phyloP scores from a whole-genome alignment of 2,329 filamentous ascomycete genomes.

The Fusarium kyushuense region DNA sequence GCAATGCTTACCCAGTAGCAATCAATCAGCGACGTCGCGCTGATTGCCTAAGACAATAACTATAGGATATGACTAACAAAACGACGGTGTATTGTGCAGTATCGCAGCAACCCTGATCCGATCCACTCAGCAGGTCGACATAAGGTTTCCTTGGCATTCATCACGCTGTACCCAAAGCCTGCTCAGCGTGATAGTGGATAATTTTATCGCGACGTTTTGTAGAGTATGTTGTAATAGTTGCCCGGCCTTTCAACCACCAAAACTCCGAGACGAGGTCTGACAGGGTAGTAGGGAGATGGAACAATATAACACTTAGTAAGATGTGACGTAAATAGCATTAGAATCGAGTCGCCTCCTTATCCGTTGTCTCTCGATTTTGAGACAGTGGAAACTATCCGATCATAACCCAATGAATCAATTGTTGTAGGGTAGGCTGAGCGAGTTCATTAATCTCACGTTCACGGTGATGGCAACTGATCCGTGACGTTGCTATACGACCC shows the following conservation, averaged over 20 bases:
- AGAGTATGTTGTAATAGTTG: not conserved
- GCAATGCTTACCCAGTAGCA: constrained; percentile 4
- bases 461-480: not conserved
- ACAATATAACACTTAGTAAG: constrained; percentile 1
- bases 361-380: not conserved
- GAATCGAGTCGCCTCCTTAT: constrained; percentile 13
- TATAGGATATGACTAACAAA: not conserved
- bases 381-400: not conserved
- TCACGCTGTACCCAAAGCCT: constrained; percentile 11
- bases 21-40: not conserved
- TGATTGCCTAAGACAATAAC: not conserved
- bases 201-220: constrained; percentile 8
- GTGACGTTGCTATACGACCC: not conserved
- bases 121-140: constrained; percentile 5
- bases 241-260: not conserved
- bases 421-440: constrained; percentile 29
- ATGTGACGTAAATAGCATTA: constrained; percentile 34
- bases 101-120: not conserved
- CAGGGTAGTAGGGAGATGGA: constrained; percentile 9
- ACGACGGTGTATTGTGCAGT: constrained; percentile 1
- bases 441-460: not conserved
- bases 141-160: constrained; percentile 30
- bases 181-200: not conserved
- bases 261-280: constrained; percentile 6
- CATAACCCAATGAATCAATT: no score